These are phyloP conservation scores for Leccinum variicolor DNA, from an alignment of 768 basidiomycete species.

Conservation along the genomic window DNA sequence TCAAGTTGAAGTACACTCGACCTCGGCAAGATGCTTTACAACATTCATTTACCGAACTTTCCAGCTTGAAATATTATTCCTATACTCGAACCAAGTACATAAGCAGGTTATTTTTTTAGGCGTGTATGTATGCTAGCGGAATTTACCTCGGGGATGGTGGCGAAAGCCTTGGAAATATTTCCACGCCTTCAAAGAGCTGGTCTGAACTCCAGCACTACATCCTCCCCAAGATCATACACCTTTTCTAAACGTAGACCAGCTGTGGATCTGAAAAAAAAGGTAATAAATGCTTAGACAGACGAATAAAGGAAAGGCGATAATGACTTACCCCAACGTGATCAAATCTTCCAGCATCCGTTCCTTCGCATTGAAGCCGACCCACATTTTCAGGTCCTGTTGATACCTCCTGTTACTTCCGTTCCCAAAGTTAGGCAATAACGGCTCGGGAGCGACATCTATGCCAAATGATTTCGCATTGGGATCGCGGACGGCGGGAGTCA, in stretches of 20 bases:
- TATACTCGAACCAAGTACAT: no score
- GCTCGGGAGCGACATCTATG: slow-evolving; percentile 37
- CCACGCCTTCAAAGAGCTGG: background rate
- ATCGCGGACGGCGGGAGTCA: slow-evolving; percentile 11
- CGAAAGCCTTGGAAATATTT: background rate
- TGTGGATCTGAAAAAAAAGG: slow-evolving; percentile 3
- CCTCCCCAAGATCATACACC: slow-evolving; percentile 7
- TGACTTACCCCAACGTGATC: slow-evolving; percentile 30
- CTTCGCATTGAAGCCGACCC: slow-evolving; percentile 38
- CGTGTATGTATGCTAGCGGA: no score
- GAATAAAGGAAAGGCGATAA: background rate
- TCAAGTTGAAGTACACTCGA: background rate
- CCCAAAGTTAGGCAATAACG: slow-evolving; percentile 47
- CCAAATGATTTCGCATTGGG: slow-evolving; percentile 3
- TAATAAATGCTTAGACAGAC: background rate
- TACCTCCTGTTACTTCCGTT: slow-evolving; percentile 39
- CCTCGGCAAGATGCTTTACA: background rate
- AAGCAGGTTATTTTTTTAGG: no score
- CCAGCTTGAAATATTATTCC: no score
- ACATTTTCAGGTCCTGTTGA: slow-evolving; percentile 46
- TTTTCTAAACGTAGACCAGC: slow-evolving; percentile 22
- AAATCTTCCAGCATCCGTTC: slow-evolving; percentile 43
- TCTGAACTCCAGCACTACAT: slow-evolving; percentile 1
- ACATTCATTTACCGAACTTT: no score
- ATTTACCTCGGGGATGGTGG: background rate